phyloP scores from a whole-genome alignment of 345 rosid species.

The Rhodomyrtus tomentosa region DNA sequence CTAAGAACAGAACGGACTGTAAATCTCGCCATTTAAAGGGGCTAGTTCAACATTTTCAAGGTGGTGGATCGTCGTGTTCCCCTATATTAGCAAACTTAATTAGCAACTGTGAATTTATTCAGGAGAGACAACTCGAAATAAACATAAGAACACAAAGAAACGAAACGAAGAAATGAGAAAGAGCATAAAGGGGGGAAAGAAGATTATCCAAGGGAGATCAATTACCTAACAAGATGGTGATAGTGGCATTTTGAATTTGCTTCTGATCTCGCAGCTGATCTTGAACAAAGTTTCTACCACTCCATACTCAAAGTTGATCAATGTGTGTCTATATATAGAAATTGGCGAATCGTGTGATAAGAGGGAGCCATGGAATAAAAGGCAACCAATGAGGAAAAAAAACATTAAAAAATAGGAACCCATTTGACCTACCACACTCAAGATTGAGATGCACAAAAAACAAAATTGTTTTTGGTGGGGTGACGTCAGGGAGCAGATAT shows the following conservation, averaged over 20 bases:
- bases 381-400: background rate
- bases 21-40: no score
- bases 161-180: background rate
- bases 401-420: background rate
- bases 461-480: background rate
- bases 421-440: background rate
- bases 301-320: background rate
- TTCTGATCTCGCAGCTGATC: background rate
- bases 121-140: no score
- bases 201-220: background rate
- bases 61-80: no score
- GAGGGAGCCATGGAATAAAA: background rate
- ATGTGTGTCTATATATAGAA: background rate
- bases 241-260: background rate
- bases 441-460: background rate
- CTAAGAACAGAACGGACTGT: no score
- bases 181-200: background rate
- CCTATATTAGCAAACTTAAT: background rate
- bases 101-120: background rate
- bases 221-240: background rate
- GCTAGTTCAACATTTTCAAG: no score
- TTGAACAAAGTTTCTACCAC: background rate
- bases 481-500: slow-evolving; percentile 5
- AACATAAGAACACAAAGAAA: background rate
- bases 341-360: background rate